A percentile compares a stretch with the other conserved stretches of the same genome.
Conservation (phyloP, 2,329 filamentous ascomycete genomes). For the Ophiostoma himal-ulmi region DNA sequence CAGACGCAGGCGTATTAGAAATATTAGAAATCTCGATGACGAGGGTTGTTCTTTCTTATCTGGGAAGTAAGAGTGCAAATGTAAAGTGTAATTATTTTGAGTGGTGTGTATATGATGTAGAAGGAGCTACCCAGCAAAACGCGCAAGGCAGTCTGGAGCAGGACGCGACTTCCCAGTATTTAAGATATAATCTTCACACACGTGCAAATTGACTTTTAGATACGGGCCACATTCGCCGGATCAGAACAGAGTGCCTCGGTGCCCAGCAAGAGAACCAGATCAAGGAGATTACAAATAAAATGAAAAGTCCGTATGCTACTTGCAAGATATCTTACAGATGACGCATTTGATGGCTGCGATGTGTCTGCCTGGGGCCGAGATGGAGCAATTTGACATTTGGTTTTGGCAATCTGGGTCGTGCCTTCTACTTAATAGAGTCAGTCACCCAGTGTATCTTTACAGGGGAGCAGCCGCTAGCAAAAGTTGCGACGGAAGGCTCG, state of each 20-base stretch:
- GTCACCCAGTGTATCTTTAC: background rate
- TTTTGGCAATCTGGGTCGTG: no score
- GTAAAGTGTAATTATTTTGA: background rate
- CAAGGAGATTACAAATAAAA: background rate
- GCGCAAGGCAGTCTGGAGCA: background rate
- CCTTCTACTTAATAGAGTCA: no score
- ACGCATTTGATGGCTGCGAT: slow-evolving; percentile 15
- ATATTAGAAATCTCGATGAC: slow-evolving; percentile 8
- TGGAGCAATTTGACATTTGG: background rate
- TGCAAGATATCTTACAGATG: background rate
- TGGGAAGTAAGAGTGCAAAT: background rate
- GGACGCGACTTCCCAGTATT: background rate
- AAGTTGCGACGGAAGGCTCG: slow-evolving; percentile 21
- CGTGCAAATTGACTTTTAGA: background rate
- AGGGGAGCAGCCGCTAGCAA: background rate
- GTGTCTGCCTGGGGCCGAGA: slow-evolving; percentile 18
- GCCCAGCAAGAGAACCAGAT: background rate
- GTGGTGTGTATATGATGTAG: background rate
- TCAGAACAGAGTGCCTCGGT: background rate
- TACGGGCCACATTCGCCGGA: slow-evolving; percentile 8
- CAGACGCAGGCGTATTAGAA: background rate
- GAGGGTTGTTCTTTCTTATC: slow-evolving; percentile 17
- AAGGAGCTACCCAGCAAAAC: background rate
- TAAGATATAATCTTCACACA: background rate
- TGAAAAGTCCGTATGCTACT: background rate